These are phyloP conservation scores for Crithidia mellificae DNA, from an alignment of 208 protist species.

Conservation along the genomic window DNA sequence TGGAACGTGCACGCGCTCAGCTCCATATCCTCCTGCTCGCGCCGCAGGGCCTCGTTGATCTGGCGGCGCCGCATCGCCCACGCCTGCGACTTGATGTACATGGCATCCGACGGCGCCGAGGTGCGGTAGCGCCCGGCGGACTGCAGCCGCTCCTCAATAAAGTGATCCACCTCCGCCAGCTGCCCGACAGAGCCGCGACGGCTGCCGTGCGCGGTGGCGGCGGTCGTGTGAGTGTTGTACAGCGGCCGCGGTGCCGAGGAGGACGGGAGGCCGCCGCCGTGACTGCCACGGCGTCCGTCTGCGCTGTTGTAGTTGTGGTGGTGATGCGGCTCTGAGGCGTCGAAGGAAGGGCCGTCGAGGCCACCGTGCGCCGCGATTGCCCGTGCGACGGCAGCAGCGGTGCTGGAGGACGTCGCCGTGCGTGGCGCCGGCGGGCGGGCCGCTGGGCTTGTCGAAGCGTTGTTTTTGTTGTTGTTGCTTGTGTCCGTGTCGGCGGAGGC, in stretches of 20 bases:
- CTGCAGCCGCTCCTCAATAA: constrained; percentile 36
- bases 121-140: constrained; percentile 43
- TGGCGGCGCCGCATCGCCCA: constrained; percentile 46
- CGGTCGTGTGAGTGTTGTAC: constrained; percentile 1
- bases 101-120: constrained; percentile 35
- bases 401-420: background rate
- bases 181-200: background rate
- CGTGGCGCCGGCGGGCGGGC: constrained; percentile 12
- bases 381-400: constrained; percentile 10
- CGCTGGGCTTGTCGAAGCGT: constrained; percentile 4
- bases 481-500: background rate
- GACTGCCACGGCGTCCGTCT: background rate
- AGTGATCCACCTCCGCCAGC: constrained; percentile 29
- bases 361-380: constrained; percentile 21
- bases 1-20: constrained; percentile 54
- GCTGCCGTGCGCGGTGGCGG: background rate
- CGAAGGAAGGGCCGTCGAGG: background rate
- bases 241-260: constrained; percentile 4
- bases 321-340: background rate
- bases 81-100: constrained; percentile 61
- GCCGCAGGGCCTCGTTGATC: constrained; percentile 24
- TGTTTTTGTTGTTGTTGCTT: background rate
- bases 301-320: background rate
- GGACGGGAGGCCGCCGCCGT: background rate
- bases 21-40: constrained; percentile 30